Base-by-base conservation (phyloP, 202 grass and related monocot species). In the Schoenoplectus tabernaemontani region DNA sequence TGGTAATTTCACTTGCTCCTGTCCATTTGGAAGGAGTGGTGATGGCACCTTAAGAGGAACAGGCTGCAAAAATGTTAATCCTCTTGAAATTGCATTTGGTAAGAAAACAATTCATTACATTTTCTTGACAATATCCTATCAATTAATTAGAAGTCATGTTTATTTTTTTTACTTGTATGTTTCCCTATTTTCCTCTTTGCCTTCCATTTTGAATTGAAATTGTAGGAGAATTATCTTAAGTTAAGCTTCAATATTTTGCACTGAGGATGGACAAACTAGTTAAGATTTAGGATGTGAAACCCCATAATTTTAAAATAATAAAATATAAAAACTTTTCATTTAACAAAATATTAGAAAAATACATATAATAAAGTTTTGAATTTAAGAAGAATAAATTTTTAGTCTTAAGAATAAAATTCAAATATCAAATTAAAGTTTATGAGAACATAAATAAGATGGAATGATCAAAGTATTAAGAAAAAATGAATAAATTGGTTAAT, bases 1-100 rank as follows among this genome's bases (percentile, higher is more conserved):
- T 0, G 78, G 84, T 19, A 10, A 0, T 26, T 67, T n/a, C 22
- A 9, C 0, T 2, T 86, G 84, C 59, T 0, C 2, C 10, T 86
- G 84, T 15, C 84, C 84, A 6, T 8, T 7, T 13, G 84, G 84
- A 41, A 30, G 12, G 15, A 12, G 2, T 22, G 84, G 84, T 56
- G 78, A 86, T 24, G 84, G 84, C n/a, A 75, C 1, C 1, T 64
- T 6, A 65, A 8, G 48, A 0, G 78, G 84, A 46, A 33, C n/a
- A 32, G 68, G 78, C 32, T 86, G 84, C 78, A 8, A 16, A n/a
- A 85, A 33, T 24, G 17, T 59, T 4, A 32, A 10, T 4, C 66
- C 57, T 30, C 46, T 80, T 9, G 59, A 65, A 44, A 10, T 65
- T 10, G 19, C 8, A 37, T 19, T 47, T 50, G 59, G 42, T 61